A percentile compares a stretch with the other conserved stretches of the same genome.
Evolutionary conservation across 169 alveolate genomes (phyloP).

Genomic region (Eimeria necatrix): DNA sequence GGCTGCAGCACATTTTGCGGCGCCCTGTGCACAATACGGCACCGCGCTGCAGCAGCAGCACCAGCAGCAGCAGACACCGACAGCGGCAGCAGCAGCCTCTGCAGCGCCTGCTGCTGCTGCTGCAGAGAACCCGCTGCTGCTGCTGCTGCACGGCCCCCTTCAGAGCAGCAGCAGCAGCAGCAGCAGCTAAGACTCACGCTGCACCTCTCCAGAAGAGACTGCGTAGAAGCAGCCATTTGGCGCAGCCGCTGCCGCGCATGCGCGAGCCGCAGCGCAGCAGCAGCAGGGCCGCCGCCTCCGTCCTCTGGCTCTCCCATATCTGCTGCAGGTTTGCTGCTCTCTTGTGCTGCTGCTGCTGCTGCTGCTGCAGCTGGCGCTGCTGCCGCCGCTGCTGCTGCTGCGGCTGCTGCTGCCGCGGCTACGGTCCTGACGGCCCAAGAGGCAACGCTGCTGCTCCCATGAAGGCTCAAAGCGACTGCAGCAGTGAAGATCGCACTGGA

Average conservation of each 20-base stretch:
- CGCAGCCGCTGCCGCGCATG: conserved; percentile 41
- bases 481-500: not conserved
- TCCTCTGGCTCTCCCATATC: conserved; percentile 17
- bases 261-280: conserved; percentile 42
- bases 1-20: not conserved
- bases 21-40: not conserved
- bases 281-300: conserved; percentile 7
- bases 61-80: not conserved
- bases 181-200: not conserved
- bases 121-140: not conserved
- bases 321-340: not conserved
- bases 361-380: conserved; percentile 44
- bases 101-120: not conserved
- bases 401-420: conserved; percentile 9
- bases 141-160: not conserved
- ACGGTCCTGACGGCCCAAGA: not conserved
- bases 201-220: conserved; percentile 31
- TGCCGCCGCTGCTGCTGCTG: too few species aligned
- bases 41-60: not conserved
- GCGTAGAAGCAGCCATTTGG: conserved; percentile 33
- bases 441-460: not conserved
- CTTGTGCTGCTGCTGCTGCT: conserved; percentile 35
- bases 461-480: too few species aligned
- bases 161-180: not conserved
- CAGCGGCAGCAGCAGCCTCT: not conserved